phyloP scores from a whole-genome alignment of 1,284 basidiomycete genomes.

The Cryptococcus sp. region DNA sequence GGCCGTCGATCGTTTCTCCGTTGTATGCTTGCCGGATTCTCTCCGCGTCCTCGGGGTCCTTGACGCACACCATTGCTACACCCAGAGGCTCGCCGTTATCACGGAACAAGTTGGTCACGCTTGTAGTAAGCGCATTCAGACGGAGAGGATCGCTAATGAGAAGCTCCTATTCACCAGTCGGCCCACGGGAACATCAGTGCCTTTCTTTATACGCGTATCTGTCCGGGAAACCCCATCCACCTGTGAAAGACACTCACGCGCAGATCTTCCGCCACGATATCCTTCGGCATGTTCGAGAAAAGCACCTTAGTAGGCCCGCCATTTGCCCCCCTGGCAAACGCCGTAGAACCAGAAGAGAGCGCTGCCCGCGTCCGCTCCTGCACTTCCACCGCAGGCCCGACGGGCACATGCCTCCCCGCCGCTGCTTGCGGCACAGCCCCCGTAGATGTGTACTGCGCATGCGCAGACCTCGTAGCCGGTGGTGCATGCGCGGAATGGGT shows the following conservation, averaged over 20 bases:
- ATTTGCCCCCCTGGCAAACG: too few species aligned
- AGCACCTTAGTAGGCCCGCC: constrained; percentile 26
- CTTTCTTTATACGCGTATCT: too few species aligned
- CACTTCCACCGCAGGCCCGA: constrained; percentile 8
- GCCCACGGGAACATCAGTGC: background rate
- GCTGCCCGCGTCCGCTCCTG: background rate
- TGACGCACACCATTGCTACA: constrained; percentile 35
- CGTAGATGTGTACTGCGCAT: background rate
- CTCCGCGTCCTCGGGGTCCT: constrained; percentile 36
- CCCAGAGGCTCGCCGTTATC: constrained; percentile 29
- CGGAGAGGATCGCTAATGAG: constrained; percentile 29
- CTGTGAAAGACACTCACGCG: constrained; percentile 23
- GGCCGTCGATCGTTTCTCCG: constrained; percentile 40
- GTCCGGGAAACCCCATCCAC: background rate
- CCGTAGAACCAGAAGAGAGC: too few species aligned
- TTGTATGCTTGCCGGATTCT: constrained; percentile 34
- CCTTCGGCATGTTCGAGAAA: constrained; percentile 40
- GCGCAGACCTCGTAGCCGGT: background rate
- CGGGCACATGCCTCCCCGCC: background rate
- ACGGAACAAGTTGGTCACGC: constrained; percentile 29
- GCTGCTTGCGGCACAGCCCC: background rate
- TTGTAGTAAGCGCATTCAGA: constrained; percentile 24
- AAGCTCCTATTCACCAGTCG: constrained; percentile 24
- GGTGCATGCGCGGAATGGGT: too few species aligned
- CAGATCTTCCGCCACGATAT: constrained; percentile 38